Evolutionary conservation across 306 rosid genomes (phyloP), one percentile per base, ranked within the genome.

Genomic region (Argentina anserina): DNA sequence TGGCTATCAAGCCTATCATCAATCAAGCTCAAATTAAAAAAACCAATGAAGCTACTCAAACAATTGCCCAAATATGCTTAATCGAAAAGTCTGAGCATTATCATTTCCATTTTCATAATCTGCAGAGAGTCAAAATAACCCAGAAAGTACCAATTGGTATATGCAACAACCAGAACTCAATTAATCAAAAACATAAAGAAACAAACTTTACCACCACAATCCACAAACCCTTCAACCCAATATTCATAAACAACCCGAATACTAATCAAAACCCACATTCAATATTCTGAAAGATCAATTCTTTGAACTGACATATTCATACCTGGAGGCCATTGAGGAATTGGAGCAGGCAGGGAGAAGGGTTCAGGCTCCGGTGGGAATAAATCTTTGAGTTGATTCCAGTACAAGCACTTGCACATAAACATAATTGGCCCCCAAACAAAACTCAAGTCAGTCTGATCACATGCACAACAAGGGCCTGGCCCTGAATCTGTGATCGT

Each of bases 291-390:
- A 71, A 71, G 55, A 71, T 58, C 67, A 71, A 41, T 56, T 15
- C 55, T 71, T 41, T 41, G 7, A 26, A 42, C 2, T 6, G 26
- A 59, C 23, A 74, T 33, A 12, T 7, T 0, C 9, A 63, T 74
- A 92, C 96, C 94, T 78, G 62, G 80, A 65, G 98, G 95, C 96
- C 98, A 92, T 62, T 60, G 71, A 2, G 93, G 90, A 67, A 84
- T 72, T 4, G 90, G 79, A 72, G 84, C 68, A 28, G 92, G 88
- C 65, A 89, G 86, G 63, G 87, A 87, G 80, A 84, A 91, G 39
- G 75, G 13, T 41, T 64, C 71, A 56, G 84, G 78, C 75, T 77
- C 88, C 31, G 59, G 60, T 36, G 76, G 72, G 47, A 70, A 89
- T 0, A 59, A 74, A 71, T 66, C 71, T 36, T 71, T 2, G 31